These are phyloP conservation scores for Isoetes taiwanensis DNA, from an alignment of 75 land plant genomes.

Conservation along the genomic window DNA sequence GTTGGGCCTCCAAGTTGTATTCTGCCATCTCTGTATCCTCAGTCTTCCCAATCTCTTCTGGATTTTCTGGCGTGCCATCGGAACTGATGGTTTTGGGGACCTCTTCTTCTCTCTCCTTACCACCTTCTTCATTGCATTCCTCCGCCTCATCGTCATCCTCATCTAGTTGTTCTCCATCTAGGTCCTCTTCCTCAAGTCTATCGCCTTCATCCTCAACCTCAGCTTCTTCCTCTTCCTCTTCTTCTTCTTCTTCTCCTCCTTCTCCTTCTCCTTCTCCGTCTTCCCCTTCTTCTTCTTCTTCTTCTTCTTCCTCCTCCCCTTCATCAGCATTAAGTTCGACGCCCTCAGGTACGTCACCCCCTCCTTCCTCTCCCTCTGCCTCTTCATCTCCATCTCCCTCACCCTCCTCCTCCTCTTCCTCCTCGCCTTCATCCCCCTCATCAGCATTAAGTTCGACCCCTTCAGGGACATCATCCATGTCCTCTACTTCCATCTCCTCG, in stretches of 20 bases:
- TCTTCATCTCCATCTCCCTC: conserved; percentile 21
- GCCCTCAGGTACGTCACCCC: no score
- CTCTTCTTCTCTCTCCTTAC: no score
- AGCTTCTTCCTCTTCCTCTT: conserved; percentile 27
- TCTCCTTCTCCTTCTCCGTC: conserved; percentile 21
- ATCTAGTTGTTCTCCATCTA: no score
- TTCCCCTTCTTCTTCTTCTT: conserved; percentile 12
- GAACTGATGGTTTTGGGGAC: conserved; percentile 1
- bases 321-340: conserved; percentile 17
- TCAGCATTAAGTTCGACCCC: neutral
- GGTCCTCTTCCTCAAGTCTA: no score
- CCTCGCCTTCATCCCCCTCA: conserved; percentile 8
- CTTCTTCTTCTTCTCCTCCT: conserved; percentile 17
- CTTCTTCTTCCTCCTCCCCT: conserved; percentile 25
- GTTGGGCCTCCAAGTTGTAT: conserved; percentile 12
- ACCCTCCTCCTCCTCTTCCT: conserved; percentile 14
- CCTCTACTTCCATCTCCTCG: conserved; percentile 5
- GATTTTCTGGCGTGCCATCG: no score
- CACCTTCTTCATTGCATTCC: no score
- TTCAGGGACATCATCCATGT: neutral
- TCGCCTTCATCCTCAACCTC: no score
- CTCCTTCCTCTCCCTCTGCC: no score
- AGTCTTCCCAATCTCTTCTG: no score
- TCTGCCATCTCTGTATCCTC: no score
- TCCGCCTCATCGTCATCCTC: no score